Base-by-base conservation (phyloP, 495 filamentous ascomycete species). In the Barbatosphaeria neglecta region DNA sequence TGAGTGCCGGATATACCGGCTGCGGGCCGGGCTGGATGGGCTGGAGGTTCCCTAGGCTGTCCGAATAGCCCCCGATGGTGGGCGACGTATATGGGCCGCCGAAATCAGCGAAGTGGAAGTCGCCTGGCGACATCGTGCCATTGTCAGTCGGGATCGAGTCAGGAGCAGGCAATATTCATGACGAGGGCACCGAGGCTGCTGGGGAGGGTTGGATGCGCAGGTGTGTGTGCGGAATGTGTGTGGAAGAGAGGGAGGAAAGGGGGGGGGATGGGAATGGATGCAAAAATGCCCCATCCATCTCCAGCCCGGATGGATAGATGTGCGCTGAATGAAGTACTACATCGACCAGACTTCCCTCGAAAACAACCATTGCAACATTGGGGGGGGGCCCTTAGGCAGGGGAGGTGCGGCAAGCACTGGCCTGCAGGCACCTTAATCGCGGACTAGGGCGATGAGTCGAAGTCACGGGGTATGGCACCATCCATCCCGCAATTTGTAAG, bases 71-170 rank as follows among this genome's bases (percentile, higher is more conserved):
- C 43, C 63, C 59, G 49, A 72, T 63, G 52, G 67, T 67, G 50
- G 69, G 69, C 49, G 67, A 65, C 52, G 64, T 61, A 55, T 71
- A 74, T 44, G 50, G 59, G 58, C 63, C 66, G 56, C 43, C 50
- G 48, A 68, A 74, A 39, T 72, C 69, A 46, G 66, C 60, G 46
- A 69, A 67, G 57, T 61, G 65, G 46, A 69, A 74, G 48, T 73
- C 68, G 58, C 64, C 68, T 74, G 67, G 59, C 65, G 68, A 60
- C 68, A 72, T 72, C 46, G 60, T 65, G 59, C 59, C 64, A 67
- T 66, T 57, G 57, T 62, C 54, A 62, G 59, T 35, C 57, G 20
- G 13, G 41, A 38, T 22, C 37, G 16, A 9, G 20, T 37, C 15
- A 41, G 37, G 28, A 33, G 15, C 49, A 13, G 18, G 22, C 17